phyloP scores from a whole-genome alignment of 2,329 filamentous ascomycete genomes.

The Fusarium avenaceum region DNA sequence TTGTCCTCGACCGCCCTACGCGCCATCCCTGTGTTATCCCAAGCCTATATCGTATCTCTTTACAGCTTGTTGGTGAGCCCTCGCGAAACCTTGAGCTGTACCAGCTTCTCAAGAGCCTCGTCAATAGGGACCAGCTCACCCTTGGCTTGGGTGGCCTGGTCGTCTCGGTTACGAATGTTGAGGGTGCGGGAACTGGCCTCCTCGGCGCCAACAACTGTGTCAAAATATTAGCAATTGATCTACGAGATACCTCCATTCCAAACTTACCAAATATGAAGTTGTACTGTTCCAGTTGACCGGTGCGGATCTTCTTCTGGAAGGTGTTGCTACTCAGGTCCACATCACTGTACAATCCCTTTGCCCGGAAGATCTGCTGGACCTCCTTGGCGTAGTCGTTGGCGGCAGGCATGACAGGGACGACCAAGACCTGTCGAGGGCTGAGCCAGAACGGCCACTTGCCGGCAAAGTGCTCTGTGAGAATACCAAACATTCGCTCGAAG shows the following conservation, averaged over 20 bases:
- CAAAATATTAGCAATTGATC: slow-evolving; percentile 30
- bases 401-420: slow-evolving; percentile 76
- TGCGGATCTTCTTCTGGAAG: slow-evolving; percentile 90
- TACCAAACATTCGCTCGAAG: slow-evolving; percentile 77
- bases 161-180: slow-evolving; percentile 74
- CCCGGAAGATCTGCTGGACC: slow-evolving; percentile 76
- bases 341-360: slow-evolving; percentile 75
- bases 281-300: slow-evolving; percentile 83
- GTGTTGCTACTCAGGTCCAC: slow-evolving; percentile 76
- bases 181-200: slow-evolving; percentile 72
- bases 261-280: slow-evolving; percentile 81
- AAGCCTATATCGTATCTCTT: slow-evolving; percentile 20
- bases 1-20: slow-evolving; percentile 32
- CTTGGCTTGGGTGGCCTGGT: slow-evolving; percentile 71
- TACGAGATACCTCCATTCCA: neutral
- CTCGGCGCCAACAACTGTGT: slow-evolving; percentile 70
- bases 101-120: slow-evolving; percentile 69
- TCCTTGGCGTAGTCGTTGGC: slow-evolving; percentile 84
- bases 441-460: slow-evolving; percentile 94
- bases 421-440: slow-evolving; percentile 80
- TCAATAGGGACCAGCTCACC: slow-evolving; percentile 70
- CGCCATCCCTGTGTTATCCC: slow-evolving; percentile 19
- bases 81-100: slow-evolving; percentile 64
- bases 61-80: slow-evolving; percentile 55
- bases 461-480: slow-evolving; percentile 85